These are phyloP conservation scores for Botrytis fabae DNA, from an alignment of 2,329 filamentous ascomycete genomes.

Conservation along the genomic window DNA sequence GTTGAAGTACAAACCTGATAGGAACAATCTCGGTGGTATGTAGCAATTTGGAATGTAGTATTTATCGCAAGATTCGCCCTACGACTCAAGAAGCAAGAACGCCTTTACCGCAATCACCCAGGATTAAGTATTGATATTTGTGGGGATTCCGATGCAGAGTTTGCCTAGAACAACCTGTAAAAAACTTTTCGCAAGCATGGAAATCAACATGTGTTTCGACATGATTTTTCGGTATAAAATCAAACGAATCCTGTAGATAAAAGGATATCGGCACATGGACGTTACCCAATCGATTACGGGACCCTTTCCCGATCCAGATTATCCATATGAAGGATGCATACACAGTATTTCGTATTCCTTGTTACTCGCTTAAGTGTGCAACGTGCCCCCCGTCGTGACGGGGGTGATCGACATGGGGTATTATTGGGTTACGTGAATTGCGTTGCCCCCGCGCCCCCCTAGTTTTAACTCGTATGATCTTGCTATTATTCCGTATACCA, in stretches of 20 bases:
- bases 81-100: slow-evolving; percentile 1
- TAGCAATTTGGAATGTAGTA: neutral
- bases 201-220: neutral
- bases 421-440: neutral
- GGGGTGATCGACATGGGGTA: neutral
- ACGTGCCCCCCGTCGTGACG: neutral
- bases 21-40: slow-evolving; percentile 3
- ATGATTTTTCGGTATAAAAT: neutral
- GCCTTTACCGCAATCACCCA: slow-evolving; percentile 1
- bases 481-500: neutral
- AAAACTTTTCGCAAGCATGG: neutral
- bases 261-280: slow-evolving; percentile 8
- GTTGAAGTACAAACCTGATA: neutral
- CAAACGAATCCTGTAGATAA: neutral
- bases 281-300: slow-evolving; percentile 1
- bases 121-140: slow-evolving; percentile 16
- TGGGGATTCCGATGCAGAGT: neutral
- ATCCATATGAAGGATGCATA: neutral
- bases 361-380: neutral
- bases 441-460: neutral
- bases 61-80: neutral
- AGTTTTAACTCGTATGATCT: neutral
- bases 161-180: neutral
- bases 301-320: neutral
- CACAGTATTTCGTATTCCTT: neutral